Base-by-base conservation (phyloP, 2,329 filamentous ascomycete genomes). In the Chrysoporthe deuterocubensis region DNA sequence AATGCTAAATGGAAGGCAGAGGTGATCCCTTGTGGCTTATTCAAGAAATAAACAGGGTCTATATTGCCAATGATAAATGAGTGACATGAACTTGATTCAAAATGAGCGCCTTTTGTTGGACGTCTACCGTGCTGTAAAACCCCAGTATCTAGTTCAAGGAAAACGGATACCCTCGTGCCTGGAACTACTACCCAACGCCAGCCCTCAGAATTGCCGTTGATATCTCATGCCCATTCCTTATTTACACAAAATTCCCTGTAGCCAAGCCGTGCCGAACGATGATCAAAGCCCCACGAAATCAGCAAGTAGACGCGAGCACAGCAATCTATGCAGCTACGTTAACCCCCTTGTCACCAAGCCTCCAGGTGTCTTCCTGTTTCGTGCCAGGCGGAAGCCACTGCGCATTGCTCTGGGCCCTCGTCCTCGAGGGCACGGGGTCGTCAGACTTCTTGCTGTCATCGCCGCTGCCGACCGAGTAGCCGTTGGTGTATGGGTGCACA, bases 281-380 rank as follows among this genome's bases (percentile, higher is more conserved):
- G 43, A 62, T 48, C 14, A 18, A 37, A 26, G 16, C 37, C 46
- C 8, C 44, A 4, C 60, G n/a, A 16, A 44, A 26, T n/a, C 52
- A 57, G n/a, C 26, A 6, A 14, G 43, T 18, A 26, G 40, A 67
- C 6, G 52, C 44, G 57, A 21, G 26, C 26, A 21, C 40, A 43
- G 43, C n/a, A 37, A 37, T 57, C 59, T 64, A 67, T 44, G 62
- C 65, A 14, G 65, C 57, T 34, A 52, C 44, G 26, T 57, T 60
- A 46, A 74, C 73, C 26, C 71, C 65, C 18, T 76, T 75, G 66
- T 83, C 81, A 13, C 80, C 77, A 4, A 74, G 68, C 21, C 80
- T 78, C 94, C 94, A 97, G 2, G 92, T 97, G 63, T 93, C 91
- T 77, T 97, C 92, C 77, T 95, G 92, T 75, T 89, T 94, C 1